Base-by-base conservation (phyloP, 1,284 basidiomycete genomes). In the Caloboletus firmus region DNA sequence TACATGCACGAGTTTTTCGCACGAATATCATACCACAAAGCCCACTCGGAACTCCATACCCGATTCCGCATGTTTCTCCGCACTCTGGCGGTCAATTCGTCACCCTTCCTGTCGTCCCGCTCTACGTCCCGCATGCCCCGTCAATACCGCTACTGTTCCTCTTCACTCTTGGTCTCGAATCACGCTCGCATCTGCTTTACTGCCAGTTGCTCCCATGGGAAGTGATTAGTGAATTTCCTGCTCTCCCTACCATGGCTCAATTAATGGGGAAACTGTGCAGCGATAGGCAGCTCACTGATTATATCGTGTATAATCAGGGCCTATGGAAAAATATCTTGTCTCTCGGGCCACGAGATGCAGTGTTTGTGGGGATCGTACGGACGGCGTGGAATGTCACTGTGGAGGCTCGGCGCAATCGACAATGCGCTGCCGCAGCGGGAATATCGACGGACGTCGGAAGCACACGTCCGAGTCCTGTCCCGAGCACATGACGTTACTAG, bases 181-280 rank as follows among this genome's bases (percentile, higher is more conserved):
- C 56, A 6, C 65, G 64, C 17, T 62, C 68, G 4, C 68, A 70
- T 42, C 51, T 68, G n/a, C 67, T 78, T 39, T 74, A 63, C 30
- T 71, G 72, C 13, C 67, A 63, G 50, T 63, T 78, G 43, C 73
- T 79, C 36, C 76, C 76, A 0, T 39, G 63, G 8, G 64, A 68
- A 54, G 76, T 73, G 45, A 72, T 78, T 34, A 72, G 63, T 42
- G 76, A 79, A 66, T 78, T 74, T 58, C 78, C 85, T 2, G 78
- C 83, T 45, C 74, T 77, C 13, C 73, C 79, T 4, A 75, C 76
- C 12, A 85, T 87, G 83, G 75, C 82, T 1, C 69, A 74, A 31
- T 71, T 62, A 18, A 66, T 79, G 68, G 70, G 66, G 22, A 51
- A 52, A 15, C 35, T 60, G 9, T 73, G 70, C 62, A 60, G 45